Base-by-base conservation (phyloP, 371 early-diverging fungal species). In the Mucor irregularis region DNA sequence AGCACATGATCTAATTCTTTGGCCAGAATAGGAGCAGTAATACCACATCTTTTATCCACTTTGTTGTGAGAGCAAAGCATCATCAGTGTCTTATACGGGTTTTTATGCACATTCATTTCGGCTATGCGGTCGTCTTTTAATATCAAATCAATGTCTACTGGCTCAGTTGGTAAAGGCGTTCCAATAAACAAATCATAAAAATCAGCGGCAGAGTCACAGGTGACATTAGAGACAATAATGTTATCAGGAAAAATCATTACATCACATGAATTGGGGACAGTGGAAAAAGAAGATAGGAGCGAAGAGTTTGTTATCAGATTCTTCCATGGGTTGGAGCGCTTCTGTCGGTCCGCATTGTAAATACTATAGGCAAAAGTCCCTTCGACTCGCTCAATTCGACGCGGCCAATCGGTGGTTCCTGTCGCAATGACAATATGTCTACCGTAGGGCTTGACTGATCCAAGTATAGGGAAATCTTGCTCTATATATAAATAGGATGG, bases 31-130 rank as follows among this genome's bases (percentile, higher is more conserved):
- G 88, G 87, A 0, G 87, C 91, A 0, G 86, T 77, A 6, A 87
- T 73, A 21, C 88, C 88, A 57, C 91, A 90, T 8, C 89, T 73
- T 69, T 89, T 89, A 60, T 90, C 91, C 39, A 89, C 64, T 49
- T 80, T 81, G 53, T 73, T 73, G 66, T 90, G 91, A 5, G 85
- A 83, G 61, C 91, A 90, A 13, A 90, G 82, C 53, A 90, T 62
- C 13, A 90, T 62, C 7, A 73, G 51, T 7, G 44, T 47, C 10
- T 56, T 64, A 39, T 77, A 76, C 2, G 71, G 68, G 38, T 33
- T 46, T 26, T 26, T 37, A 2, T 44, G 31, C 1, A 69, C 45
- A 0, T 43, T 52, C 62, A 69, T 62, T 10, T 46, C 48, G 4
- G 30, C 55, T 1, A 47, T 40, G 4, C 50, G 35, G 17, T 44